phyloP scores from a whole-genome alignment of 768 basidiomycete genomes.

The Tulasnella sp. region DNA sequence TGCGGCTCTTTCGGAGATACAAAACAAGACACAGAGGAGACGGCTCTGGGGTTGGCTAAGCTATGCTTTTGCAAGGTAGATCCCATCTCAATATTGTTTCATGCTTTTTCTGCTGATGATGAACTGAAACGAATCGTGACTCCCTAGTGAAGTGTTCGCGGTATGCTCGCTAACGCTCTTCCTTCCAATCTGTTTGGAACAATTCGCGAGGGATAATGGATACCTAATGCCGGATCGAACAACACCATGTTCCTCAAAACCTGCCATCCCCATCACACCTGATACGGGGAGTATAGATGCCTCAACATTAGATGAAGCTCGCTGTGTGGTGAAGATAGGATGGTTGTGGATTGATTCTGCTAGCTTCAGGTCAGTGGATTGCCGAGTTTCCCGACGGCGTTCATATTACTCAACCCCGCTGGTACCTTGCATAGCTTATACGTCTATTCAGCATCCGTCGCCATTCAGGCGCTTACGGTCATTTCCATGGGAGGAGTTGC shows the following conservation, averaged over 20 bases:
- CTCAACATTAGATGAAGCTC: conserved; percentile 22
- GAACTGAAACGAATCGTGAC: not conserved
- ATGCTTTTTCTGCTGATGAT: not conserved
- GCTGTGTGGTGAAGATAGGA: conserved; percentile 71
- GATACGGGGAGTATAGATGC: conserved; percentile 15
- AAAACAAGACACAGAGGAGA: not conserved
- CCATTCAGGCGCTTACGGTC: conserved; percentile 82
- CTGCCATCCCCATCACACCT: conserved; percentile 20
- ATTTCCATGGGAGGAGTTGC: conserved; percentile 90
- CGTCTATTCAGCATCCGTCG: conserved; percentile 76
- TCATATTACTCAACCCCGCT: not conserved
- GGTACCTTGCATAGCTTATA: conserved; percentile 46
- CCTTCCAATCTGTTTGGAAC: conserved; percentile 71
- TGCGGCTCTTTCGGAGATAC: not conserved
- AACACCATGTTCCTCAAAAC: conserved; percentile 36
- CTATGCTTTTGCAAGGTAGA: conserved; percentile 72
- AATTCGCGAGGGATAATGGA: conserved; percentile 84
- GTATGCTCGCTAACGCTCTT: conserved; percentile 71
- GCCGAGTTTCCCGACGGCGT: not conserved
- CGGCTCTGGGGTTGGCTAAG: conserved; percentile 63
- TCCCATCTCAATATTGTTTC: not conserved
- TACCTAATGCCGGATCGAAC: conserved; percentile 56
- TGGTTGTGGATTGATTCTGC: conserved; percentile 85
- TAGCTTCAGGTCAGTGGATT: conserved; percentile 82
- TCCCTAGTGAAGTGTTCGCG: conserved; percentile 64